These are phyloP conservation scores for Fusarium nematophilum DNA, from an alignment of 2,329 filamentous ascomycete genomes.

Conservation along the genomic window DNA sequence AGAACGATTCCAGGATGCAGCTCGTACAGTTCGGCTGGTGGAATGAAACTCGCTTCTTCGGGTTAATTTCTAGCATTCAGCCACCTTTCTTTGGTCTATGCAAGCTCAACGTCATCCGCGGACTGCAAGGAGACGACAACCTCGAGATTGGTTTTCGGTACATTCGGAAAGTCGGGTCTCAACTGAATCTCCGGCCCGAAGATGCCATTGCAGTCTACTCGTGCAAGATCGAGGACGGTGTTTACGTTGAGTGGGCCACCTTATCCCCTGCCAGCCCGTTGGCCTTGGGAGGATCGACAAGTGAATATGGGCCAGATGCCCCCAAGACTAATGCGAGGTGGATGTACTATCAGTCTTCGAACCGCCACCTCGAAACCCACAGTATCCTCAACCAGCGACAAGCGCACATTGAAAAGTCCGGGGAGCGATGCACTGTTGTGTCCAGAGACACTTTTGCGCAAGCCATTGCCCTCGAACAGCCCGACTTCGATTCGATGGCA, in stretches of 20 bases:
- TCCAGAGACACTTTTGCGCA: too few species aligned
- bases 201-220: constrained; percentile 4
- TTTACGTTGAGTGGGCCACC: constrained; percentile 6
- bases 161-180: constrained; percentile 1
- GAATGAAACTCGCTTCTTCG: constrained; percentile 7
- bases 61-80: background rate
- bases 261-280: background rate
- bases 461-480: too few species aligned
- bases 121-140: background rate
- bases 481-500: background rate
- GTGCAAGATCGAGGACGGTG: background rate
- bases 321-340: too few species aligned
- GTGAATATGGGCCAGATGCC: too few species aligned
- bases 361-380: too few species aligned
- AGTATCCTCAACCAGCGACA: too few species aligned
- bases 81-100: constrained; percentile 9
- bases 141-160: constrained; percentile 2
- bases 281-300: background rate
- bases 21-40: constrained; percentile 8
- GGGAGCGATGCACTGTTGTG: too few species aligned
- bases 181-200: background rate
- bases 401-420: too few species aligned
- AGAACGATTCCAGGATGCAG: constrained; percentile 2
- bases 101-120: background rate
- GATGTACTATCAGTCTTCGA: too few species aligned